Conservation (phyloP, 1,284 basidiomycete genomes). For the Sanghuangporus baumii region DNA sequence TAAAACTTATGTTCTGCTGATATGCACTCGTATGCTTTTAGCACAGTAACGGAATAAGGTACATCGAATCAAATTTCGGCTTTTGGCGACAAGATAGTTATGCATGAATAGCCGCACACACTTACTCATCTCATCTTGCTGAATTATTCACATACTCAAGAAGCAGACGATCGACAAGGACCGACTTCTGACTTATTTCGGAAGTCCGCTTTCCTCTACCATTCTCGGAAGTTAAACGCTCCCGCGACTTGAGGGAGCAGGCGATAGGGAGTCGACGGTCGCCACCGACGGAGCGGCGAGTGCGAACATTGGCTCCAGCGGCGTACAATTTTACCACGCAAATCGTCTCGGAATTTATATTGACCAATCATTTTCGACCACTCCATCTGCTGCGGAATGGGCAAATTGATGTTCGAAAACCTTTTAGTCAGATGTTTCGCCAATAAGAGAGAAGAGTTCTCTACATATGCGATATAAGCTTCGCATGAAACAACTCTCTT, state of each 20-base stretch:
- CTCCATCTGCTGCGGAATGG: background rate
- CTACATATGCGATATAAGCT: no score
- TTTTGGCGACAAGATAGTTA: background rate
- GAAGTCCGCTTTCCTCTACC: background rate
- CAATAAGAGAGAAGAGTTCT: no score
- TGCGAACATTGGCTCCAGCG: background rate
- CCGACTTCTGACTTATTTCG: background rate
- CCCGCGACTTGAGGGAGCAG: background rate
- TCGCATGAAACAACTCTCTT: no score
- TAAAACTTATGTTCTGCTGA: no score
- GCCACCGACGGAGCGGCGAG: background rate
- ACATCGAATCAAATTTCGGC: no score
- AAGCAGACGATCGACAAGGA: background rate
- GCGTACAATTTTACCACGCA: background rate
- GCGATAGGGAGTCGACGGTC: background rate
- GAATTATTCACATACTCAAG: background rate
- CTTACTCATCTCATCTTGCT: background rate
- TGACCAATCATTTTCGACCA: background rate
- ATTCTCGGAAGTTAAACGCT: background rate
- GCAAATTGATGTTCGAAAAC: background rate
- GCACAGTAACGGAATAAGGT: no score
- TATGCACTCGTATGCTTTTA: no score
- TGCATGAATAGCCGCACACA: background rate
- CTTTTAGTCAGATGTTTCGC: background rate
- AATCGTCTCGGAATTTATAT: background rate